Conservation (phyloP, 139 green algal species). For the Coccomyxa sp. region DNA sequence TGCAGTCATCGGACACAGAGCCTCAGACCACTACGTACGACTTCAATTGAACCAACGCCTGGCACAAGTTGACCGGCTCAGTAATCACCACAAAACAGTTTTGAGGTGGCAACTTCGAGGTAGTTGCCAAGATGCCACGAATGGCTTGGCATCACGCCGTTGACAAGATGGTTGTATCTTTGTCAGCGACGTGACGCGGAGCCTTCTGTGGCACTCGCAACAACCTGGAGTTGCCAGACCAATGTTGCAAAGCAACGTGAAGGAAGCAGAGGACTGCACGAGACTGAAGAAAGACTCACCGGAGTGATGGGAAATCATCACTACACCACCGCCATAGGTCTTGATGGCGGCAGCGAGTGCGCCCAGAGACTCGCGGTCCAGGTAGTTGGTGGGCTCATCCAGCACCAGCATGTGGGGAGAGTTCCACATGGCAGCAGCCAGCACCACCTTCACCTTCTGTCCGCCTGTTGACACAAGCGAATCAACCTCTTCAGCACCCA, state of each 20-base stretch:
- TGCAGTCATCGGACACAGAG: not conserved
- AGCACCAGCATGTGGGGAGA: slow-evolving; percentile 85
- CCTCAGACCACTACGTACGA: not conserved
- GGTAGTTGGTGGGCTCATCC: slow-evolving; percentile 90
- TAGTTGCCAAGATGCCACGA: no score
- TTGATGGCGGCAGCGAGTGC: slow-evolving; percentile 75
- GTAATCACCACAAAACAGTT: no score
- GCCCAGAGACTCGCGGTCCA: slow-evolving; percentile 83
- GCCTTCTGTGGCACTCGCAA: no score
- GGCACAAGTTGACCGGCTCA: no score
- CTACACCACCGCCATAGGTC: slow-evolving; percentile 73
- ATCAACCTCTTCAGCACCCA: not conserved
- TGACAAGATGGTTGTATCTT: no score
- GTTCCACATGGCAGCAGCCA: slow-evolving; percentile 75
- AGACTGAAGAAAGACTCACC: not conserved
- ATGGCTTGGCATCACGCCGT: no score
- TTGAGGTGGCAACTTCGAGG: no score
- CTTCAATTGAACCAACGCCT: no score
- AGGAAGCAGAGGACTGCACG: no score
- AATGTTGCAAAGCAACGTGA: no score
- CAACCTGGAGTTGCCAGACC: no score
- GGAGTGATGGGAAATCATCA: slow-evolving; percentile 83
- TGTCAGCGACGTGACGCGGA: no score
- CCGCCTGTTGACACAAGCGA: slow-evolving; percentile 30
- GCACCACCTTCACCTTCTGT: slow-evolving; percentile 89